phyloP scores from a whole-genome alignment of 306 rosid species.

The Cucumis hystrix region DNA sequence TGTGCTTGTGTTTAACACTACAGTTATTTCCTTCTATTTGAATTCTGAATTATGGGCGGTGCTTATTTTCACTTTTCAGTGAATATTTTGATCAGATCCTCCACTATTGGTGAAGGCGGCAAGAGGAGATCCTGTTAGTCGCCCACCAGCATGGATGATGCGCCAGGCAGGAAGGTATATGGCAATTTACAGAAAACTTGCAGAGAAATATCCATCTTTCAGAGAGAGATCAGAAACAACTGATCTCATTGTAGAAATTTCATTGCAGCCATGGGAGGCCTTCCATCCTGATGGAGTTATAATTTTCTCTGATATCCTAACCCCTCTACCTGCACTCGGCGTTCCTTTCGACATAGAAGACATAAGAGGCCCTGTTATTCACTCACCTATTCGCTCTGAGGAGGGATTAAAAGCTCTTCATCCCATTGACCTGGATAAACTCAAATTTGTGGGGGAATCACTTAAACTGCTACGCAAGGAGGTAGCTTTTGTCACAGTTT shows the following conservation, averaged over 20 bases:
- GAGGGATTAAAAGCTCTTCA: slow-evolving; percentile 71
- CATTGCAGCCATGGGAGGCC: slow-evolving; percentile 99
- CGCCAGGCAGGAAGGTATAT: slow-evolving; percentile 99
- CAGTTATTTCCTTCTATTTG: not conserved
- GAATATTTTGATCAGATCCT: slow-evolving; percentile 48
- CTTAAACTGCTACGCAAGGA: slow-evolving; percentile 56
- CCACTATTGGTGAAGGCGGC: slow-evolving; percentile 95
- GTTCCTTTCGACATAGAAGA: slow-evolving; percentile 91
- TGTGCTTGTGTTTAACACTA: not conserved
- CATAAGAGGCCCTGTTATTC: slow-evolving; percentile 81
- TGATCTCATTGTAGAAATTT: slow-evolving; percentile 97
- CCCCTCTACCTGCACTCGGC: slow-evolving; percentile 94
- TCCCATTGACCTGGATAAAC: slow-evolving; percentile 71
- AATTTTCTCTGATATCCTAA: slow-evolving; percentile 89
- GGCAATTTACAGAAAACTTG: slow-evolving; percentile 93
- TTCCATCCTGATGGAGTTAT: slow-evolving; percentile 95
- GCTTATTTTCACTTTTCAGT: slow-evolving; percentile 5
- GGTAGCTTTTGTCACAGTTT: slow-evolving; percentile 26
- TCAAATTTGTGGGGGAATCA: slow-evolving; percentile 78
- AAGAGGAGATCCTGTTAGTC: slow-evolving; percentile 71
- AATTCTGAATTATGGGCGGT: slow-evolving; percentile 7
- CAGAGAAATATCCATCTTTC: slow-evolving; percentile 91
- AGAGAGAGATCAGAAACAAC: slow-evolving; percentile 96
- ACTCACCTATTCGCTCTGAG: slow-evolving; percentile 66
- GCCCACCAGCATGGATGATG: slow-evolving; percentile 99